Base-by-base conservation (phyloP, 768 basidiomycete genomes). In the Amanita polypyramis region DNA sequence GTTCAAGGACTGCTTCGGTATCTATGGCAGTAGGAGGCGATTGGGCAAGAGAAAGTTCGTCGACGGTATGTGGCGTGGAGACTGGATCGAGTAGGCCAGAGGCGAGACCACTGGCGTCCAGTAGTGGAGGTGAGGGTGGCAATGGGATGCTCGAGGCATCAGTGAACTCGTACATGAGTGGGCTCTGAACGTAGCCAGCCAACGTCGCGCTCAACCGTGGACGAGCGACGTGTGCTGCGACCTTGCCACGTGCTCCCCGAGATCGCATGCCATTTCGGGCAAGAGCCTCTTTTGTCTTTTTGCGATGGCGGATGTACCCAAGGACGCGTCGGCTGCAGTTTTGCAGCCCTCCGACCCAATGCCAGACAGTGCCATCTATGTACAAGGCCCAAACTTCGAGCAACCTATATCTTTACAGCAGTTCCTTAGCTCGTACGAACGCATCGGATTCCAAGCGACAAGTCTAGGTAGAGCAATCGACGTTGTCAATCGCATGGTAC, bases 381-480 rank as follows among this genome's bases (percentile, higher is more conserved):
- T 98, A 15, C 68, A 80, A 60, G 96, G 96, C 0, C 96, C 96
- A 9, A 75, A 94, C 62, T 87, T 98, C 56, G 85, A 88, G 52
- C 61, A 75, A n/a, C 63, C 71, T 1, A 59, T 78, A 17, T 79
- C 79, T 40, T 68, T 99, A 21, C 70, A 82, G 37, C 68, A 75
- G 30, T 75, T 99, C 53, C 65, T 99, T 33, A 61, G 68, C 30
- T 82, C 77, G 57, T 99, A 96, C 67, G 80, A 87, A 59, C 77
- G 82, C 29, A 96, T 97, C 45, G 96, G 96, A 15, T 99, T 98
- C 60, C 96, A 99, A 63, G 96, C 96, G n/a, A 94, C 82, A 45
- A 91, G 88, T 49, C 68, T 99, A 2, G 87, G 87, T 2, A 79
- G 74, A 55, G 95, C 94, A 1, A 89, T 97, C 37, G 76, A 85